Base-by-base conservation (phyloP, 352 stramenopile species). In the Plasmopara muralis region DNA sequence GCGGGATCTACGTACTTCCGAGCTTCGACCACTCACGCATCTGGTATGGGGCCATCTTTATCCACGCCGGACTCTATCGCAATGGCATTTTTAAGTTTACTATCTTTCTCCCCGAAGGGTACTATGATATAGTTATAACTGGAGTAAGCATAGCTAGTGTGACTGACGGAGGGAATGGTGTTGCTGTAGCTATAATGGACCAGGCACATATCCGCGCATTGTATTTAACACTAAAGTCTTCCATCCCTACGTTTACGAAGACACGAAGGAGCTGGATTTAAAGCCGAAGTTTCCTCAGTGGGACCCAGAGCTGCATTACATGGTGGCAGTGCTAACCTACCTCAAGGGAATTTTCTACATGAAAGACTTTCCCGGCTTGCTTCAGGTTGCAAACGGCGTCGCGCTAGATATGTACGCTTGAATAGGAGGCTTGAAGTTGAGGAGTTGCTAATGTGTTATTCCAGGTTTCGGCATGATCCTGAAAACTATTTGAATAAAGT, bases 341-440 rank as follows among this genome's bases (percentile, higher is more conserved):
- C 69, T 98, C 41, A 98, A 98, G 70, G 96, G 95, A 53, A 97
- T 98, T 54, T 98, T 98, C 77, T 98, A 98, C 75, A 89, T 96
- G 68, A 98, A 98, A 63, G 87, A 96, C 49, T 98, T 97, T 51
- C 62, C 74, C 14, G 53, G 69, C 34, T 45, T 62, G 30, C 45
- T 52, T 7, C 60, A 65, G 30, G 74, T 86, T 14, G 89, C 91
- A 9, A 97, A 98, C 57, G 55, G 68, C 5, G 74, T 80, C 4
- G 93, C 95, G 1, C 74, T 96, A 29, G 68, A 88, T 30, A 75
- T 98, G 68, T 96, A 77, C 44, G 77, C 74, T 52, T 40, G 16
- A 37, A 14, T 42, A 0, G n/a, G n/a, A 48, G 30, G 13, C 43
- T 46, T 6, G 31, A 20, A 6, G 30, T 37, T 29, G 35, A 4